Conservation (phyloP, 768 basidiomycete genomes). For the Amanita thiersii region DNA sequence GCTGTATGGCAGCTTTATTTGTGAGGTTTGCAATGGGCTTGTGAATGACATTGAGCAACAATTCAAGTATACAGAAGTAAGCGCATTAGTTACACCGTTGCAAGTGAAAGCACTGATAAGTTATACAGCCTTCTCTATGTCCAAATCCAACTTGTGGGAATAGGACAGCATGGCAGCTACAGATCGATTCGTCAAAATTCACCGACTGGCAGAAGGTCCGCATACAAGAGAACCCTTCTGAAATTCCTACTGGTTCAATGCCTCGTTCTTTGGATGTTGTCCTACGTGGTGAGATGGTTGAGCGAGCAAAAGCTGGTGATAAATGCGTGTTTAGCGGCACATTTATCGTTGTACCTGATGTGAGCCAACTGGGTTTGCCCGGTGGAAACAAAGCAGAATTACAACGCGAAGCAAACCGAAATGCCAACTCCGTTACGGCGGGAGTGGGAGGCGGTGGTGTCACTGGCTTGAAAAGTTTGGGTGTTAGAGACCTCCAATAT, state of each 20-base stretch:
- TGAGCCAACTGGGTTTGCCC: constrained; percentile 89
- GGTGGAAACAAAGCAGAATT: constrained; percentile 90
- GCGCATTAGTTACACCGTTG: constrained; percentile 9
- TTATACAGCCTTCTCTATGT: constrained; percentile 75
- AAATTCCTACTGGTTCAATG: constrained; percentile 98
- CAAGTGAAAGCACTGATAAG: constrained; percentile 8
- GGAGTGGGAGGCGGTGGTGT: constrained; percentile 76
- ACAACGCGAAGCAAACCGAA: constrained; percentile 74
- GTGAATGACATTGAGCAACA: constrained; percentile 96
- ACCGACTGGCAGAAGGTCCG: constrained; percentile 99
- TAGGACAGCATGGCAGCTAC: constrained; percentile 83
- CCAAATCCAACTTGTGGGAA: constrained; percentile 95
- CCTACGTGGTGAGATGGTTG: constrained; percentile 90
- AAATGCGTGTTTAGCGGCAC: constrained; percentile 97
- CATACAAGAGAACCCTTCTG: constrained; percentile 97
- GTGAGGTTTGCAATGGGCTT: constrained; percentile 78
- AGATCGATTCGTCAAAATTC: constrained; percentile 94
- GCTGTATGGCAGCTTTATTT: constrained; percentile 88
- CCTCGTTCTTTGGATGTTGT: constrained; percentile 95
- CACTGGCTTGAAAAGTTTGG: constrained; percentile 87
- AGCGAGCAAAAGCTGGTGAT: constrained; percentile 98
- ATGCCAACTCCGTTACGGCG: constrained; percentile 49
- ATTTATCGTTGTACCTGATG: constrained; percentile 98
- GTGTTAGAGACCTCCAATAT: constrained; percentile 93
- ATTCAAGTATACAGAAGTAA: constrained; percentile 97